These are phyloP conservation scores for Cryptosporidium viatorum DNA, from an alignment of 169 alveolate species.

Conservation along the genomic window DNA sequence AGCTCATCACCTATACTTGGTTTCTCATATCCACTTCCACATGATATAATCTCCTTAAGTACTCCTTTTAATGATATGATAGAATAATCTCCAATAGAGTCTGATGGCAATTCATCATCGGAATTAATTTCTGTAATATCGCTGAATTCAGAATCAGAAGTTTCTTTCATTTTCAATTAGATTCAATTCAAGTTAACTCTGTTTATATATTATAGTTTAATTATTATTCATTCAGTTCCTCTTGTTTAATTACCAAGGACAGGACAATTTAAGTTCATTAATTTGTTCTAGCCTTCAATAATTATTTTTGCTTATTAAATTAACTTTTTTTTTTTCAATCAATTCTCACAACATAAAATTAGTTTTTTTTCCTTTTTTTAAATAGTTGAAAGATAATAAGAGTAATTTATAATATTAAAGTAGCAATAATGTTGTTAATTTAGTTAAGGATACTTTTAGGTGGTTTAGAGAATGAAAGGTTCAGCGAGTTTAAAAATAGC, in stretches of 20 bases:
- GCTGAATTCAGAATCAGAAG: constrained; percentile 36
- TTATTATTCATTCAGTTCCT: background rate
- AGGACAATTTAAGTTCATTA: background rate
- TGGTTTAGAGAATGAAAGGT: background rate
- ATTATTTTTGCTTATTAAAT: too few species aligned
- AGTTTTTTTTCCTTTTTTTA: too few species aligned
- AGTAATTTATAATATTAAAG: too few species aligned
- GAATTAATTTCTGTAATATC: constrained; percentile 49
- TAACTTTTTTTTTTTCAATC: background rate
- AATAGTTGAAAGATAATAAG: background rate
- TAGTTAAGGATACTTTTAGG: background rate
- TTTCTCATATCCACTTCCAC: constrained; percentile 57
- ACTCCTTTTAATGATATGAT: constrained; percentile 44
- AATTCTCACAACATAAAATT: background rate
- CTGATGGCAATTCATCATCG: constrained; percentile 58
- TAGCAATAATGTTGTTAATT: background rate
- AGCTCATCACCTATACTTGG: constrained; percentile 72
- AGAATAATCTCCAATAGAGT: constrained; percentile 43
- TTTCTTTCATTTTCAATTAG: background rate
- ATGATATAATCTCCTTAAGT: constrained; percentile 38
- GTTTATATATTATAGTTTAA: background rate
- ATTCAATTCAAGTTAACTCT: background rate
- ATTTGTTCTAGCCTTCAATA: background rate
- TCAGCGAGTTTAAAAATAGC: background rate
- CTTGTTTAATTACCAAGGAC: background rate